phyloP scores from a whole-genome alignment of 805 yeast species.

The Candida railenensis region DNA sequence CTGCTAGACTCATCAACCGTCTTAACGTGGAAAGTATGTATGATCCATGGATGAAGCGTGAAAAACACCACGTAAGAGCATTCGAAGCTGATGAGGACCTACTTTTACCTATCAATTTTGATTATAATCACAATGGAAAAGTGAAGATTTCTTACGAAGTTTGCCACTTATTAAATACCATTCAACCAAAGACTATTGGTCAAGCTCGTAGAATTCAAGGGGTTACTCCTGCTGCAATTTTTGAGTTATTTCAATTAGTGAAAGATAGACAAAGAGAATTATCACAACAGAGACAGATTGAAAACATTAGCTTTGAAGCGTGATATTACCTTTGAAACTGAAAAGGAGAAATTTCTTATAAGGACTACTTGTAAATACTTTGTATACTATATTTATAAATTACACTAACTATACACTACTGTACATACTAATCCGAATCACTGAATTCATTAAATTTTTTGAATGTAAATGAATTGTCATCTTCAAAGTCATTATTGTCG shows the following conservation, averaged over 20 bases:
- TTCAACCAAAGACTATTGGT: slow-evolving; percentile 87
- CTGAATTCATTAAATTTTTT: background rate
- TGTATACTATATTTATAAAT: slow-evolving; percentile 5
- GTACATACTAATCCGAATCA: slow-evolving; percentile 1
- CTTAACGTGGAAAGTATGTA: slow-evolving; percentile 80
- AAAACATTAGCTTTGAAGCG: slow-evolving; percentile 10
- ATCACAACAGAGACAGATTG: slow-evolving; percentile 14
- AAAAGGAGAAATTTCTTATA: background rate
- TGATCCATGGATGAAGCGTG: slow-evolving; percentile 75
- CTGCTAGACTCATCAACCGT: slow-evolving; percentile 50
- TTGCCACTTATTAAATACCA: slow-evolving; percentile 61
- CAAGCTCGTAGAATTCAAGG: slow-evolving; percentile 96
- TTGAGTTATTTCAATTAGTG: slow-evolving; percentile 67
- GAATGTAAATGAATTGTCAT: background rate
- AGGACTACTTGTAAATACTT: background rate
- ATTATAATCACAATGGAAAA: slow-evolving; percentile 55
- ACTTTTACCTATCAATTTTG: slow-evolving; percentile 64
- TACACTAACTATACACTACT: slow-evolving; percentile 6
- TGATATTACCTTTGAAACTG: slow-evolving; percentile 13
- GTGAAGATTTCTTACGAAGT: slow-evolving; percentile 71
- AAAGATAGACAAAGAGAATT: slow-evolving; percentile 26
- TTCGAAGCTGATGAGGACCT: slow-evolving; percentile 82
- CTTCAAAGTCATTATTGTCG: background rate
- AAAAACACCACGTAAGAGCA: slow-evolving; percentile 67
- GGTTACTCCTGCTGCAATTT: slow-evolving; percentile 88